These are phyloP conservation scores for Hymenoscyphus occultus DNA, from an alignment of 2,329 filamentous ascomycete genomes.

Conservation along the genomic window DNA sequence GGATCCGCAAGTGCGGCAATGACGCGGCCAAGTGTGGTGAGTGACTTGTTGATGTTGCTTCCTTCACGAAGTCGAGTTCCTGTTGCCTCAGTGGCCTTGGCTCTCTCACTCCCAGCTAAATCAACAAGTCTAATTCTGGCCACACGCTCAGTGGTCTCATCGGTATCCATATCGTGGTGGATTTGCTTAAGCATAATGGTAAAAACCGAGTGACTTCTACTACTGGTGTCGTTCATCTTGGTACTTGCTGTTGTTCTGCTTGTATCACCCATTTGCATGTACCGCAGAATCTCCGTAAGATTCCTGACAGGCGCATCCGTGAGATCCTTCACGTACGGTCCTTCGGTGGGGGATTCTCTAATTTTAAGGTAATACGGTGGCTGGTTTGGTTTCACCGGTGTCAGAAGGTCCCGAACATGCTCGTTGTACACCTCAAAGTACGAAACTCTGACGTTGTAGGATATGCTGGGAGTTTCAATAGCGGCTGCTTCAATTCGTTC, in stretches of 20 bases:
- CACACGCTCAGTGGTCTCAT: constrained; percentile 93
- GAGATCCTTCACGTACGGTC: constrained; percentile 94
- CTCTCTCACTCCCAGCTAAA: constrained; percentile 89
- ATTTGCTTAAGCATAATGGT: constrained; percentile 98
- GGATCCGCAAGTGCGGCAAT: constrained; percentile 82
- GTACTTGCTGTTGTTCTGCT: constrained; percentile 89
- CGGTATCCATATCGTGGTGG: constrained; percentile 93
- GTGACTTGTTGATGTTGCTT: constrained; percentile 98
- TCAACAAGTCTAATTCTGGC: constrained; percentile 94
- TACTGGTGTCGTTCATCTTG: constrained; percentile 99
- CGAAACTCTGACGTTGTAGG: constrained; percentile 94
- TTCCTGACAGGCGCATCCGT: constrained; percentile 89
- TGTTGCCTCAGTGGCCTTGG: constrained; percentile 92
- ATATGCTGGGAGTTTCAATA: constrained; percentile 83
- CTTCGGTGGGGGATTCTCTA: constrained; percentile 89
- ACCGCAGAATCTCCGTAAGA: constrained; percentile 80
- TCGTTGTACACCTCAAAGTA: constrained; percentile 99
- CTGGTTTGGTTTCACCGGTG: constrained; percentile 66
- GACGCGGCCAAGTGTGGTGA: constrained; percentile 91
- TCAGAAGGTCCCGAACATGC: constrained; percentile 90
- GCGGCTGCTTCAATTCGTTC: constrained; percentile 75
- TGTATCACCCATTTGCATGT: constrained; percentile 85
- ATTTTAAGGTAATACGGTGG: constrained; percentile 94
- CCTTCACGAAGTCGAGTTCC: constrained; percentile 88
- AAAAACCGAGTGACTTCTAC: constrained; percentile 94